Base-by-base conservation (phyloP, 2,329 filamentous ascomycete species). In the Hypoxylon sp. region DNA sequence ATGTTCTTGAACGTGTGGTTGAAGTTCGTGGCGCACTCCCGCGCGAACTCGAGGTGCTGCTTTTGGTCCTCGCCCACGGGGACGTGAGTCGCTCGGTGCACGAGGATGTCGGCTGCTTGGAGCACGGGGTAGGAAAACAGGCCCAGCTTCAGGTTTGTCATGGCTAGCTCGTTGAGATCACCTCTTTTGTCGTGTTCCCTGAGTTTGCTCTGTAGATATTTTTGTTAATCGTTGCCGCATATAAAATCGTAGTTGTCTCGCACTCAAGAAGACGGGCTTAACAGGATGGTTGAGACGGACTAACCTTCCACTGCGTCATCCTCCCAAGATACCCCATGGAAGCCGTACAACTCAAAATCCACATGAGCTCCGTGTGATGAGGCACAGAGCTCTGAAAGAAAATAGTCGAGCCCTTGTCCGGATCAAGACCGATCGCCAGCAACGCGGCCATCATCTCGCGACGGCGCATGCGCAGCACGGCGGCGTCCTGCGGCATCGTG, bases 231-330 rank as follows among this genome's bases (percentile, higher is more conserved):
- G n/a, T n/a, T n/a, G n/a, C n/a, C n/a, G n/a, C n/a, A n/a, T n/a
- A n/a, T n/a, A n/a, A n/a, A n/a, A n/a, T n/a, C n/a, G n/a, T n/a
- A n/a, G n/a, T n/a, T n/a, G n/a, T 19, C 3, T 13, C 4, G 11
- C 6, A 7, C 20, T 19, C 4, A 11, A 12, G 15, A 13, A 21
- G 12, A 4, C 3, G 19, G 23, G 23, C n/a, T n/a, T n/a, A 19
- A 36, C 15, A 13, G 21, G 7, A 11, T 19, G 31, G 11, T 11
- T 7, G 7, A 8, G 9, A 21, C 3, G 17, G 16, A 57, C 66
- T 38, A 51, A 90, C 91, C 85, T 99, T 99, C 92, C 94, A 99
- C 72, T 97, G 94, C 19, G 94, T 97, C 94, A 99, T 99, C n/a
- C 94, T 81, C 7, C 88, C 88, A n/a, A 99, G 76, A 72, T 96